Evolutionary conservation across 371 early-diverging fungal genomes (phyloP).

Genomic region (Encephalitozoon intestinalis): DNA sequence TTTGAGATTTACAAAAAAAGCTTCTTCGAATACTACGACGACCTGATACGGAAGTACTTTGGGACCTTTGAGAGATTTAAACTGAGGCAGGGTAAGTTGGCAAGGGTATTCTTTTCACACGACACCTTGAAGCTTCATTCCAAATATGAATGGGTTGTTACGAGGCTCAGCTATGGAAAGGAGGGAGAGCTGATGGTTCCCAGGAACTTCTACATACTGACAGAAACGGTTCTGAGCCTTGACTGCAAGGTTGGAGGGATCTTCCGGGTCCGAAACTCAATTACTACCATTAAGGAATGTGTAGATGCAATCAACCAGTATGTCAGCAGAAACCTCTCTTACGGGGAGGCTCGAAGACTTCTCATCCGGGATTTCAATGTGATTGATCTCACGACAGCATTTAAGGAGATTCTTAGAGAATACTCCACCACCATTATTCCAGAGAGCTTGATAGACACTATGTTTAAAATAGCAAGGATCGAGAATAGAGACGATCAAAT

Average conservation of each 20-base stretch:
- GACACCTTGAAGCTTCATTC: neutral
- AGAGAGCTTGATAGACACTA: constrained; percentile 5
- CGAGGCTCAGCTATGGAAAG: constrained; percentile 20
- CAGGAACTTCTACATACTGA: constrained; percentile 30
- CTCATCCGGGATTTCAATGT: constrained; percentile 39
- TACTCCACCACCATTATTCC: constrained; percentile 45
- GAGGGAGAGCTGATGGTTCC: constrained; percentile 33
- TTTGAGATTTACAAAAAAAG: neutral
- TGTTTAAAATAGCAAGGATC: constrained; percentile 22
- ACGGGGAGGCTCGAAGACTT: constrained; percentile 17
- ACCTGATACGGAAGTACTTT: constrained; percentile 13
- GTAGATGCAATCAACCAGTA: constrained; percentile 4
- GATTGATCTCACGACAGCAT: constrained; percentile 36
- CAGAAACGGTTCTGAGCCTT: constrained; percentile 32
- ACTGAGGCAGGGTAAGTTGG: constrained; percentile 9
- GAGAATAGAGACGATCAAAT: constrained; percentile 24
- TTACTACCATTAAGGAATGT: constrained; percentile 20
- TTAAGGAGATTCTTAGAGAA: constrained; percentile 38
- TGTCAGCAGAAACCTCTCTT: neutral
- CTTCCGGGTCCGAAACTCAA: constrained; percentile 40
- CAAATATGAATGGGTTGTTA: neutral
- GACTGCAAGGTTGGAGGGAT: constrained; percentile 38
- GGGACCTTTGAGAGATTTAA: neutral
- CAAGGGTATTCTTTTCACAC: neutral
- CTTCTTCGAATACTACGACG: neutral